Conservation (phyloP, 345 rosid species). For the Carallia pectinifolia region DNA sequence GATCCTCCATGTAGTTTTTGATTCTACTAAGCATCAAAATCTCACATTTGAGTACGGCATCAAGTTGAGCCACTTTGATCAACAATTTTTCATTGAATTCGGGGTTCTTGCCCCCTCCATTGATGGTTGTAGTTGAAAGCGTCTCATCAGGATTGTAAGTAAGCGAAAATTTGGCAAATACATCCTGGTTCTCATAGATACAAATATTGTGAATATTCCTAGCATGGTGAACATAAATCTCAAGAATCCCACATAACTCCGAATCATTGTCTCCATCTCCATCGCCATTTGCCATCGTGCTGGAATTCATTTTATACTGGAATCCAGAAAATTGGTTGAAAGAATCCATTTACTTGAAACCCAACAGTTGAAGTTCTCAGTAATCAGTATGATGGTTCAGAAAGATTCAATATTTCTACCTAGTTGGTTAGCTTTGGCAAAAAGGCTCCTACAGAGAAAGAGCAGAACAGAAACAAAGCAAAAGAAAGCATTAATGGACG, state of each 20-base stretch:
- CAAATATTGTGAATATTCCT: constrained; percentile 97
- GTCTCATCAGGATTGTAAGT: constrained; percentile 85
- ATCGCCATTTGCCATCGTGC: constrained; percentile 27
- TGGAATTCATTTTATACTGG: constrained; percentile 32
- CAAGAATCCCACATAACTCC: constrained; percentile 56
- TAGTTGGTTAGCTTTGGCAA: constrained; percentile 1
- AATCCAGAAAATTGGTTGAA: constrained; percentile 48
- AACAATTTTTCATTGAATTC: constrained; percentile 67
- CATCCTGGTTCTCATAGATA: constrained; percentile 93
- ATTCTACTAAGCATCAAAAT: constrained; percentile 95
- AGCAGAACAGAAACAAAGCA: constrained; percentile 1
- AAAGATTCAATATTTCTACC: background rate
- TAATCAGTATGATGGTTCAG: background rate
- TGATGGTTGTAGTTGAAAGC: constrained; percentile 68
- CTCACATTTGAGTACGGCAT: constrained; percentile 90
- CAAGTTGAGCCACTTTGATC: constrained; percentile 55
- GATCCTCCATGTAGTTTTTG: constrained; percentile 86
- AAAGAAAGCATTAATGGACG: background rate
- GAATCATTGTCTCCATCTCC: constrained; percentile 33
- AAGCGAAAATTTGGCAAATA: constrained; percentile 91
- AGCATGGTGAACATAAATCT: constrained; percentile 81
- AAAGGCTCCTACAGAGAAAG: background rate
- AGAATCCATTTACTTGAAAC: constrained; percentile 42
- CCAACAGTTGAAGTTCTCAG: background rate
- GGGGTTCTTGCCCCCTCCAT: constrained; percentile 89